A percentile compares a stretch with the other conserved stretches of the same genome.
Conservation (phyloP, 768 basidiomycete genomes). For the Collybia sordida region DNA sequence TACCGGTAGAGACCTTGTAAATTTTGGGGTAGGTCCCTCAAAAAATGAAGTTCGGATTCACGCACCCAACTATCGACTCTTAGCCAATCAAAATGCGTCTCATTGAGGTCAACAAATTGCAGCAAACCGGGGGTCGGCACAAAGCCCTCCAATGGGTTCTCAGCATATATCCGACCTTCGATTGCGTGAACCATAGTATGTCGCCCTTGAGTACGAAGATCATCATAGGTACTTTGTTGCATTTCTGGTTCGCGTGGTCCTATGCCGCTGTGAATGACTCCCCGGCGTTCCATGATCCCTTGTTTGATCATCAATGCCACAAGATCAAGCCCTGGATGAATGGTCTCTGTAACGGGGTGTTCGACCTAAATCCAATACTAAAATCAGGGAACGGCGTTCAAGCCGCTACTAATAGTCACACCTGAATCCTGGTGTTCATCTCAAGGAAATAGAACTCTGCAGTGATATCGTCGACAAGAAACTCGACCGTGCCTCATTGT, state of each 20-base stretch:
- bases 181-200: slow-evolving; percentile 6
- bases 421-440: slow-evolving; percentile 70
- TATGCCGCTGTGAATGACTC: slow-evolving; percentile 8
- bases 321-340: slow-evolving; percentile 56
- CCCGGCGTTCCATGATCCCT: slow-evolving; percentile 37
- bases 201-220: slow-evolving; percentile 7
- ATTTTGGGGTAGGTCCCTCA: background rate
- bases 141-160: slow-evolving; percentile 59
- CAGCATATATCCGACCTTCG: slow-evolving; percentile 36
- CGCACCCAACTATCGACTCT: slow-evolving; percentile 61
- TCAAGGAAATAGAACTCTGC: slow-evolving; percentile 66
- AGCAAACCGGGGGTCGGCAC: slow-evolving; percentile 60
- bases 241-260: slow-evolving; percentile 20
- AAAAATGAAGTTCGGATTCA: background rate
- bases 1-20: slow-evolving; percentile 47
- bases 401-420: slow-evolving; percentile 10
- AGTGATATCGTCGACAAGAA: slow-evolving; percentile 54
- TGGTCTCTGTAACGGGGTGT: slow-evolving; percentile 62
- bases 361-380: slow-evolving; percentile 45
- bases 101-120: slow-evolving; percentile 46
- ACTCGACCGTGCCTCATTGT: slow-evolving; percentile 63
- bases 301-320: slow-evolving; percentile 66
- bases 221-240: slow-evolving; percentile 37
- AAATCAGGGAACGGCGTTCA: background rate
- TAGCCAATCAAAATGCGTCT: slow-evolving; percentile 43